A percentile compares a stretch with the other conserved stretches of the same genome.
Conservation (phyloP, 148 eudicot species). For the Fagopyrum homotropicum region DNA sequence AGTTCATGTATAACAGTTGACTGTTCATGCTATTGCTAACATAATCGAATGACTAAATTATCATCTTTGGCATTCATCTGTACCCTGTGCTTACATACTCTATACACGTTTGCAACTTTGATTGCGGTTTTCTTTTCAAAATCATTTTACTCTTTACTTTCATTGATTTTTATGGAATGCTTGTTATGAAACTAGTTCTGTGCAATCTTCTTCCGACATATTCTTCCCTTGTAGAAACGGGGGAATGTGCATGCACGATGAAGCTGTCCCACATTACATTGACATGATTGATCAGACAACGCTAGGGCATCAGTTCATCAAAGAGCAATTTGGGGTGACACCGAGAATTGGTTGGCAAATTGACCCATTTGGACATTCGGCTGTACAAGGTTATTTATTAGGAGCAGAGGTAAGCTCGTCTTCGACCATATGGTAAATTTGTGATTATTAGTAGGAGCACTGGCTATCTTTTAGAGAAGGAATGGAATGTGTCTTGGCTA, state of each 20-base stretch:
- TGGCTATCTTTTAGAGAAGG: not conserved
- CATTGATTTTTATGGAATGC: not conserved
- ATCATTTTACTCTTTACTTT: not conserved
- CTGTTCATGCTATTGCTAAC: not conserved
- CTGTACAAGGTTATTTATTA: conserved; percentile 92
- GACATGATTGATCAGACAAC: conserved; percentile 99
- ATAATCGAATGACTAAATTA: not conserved
- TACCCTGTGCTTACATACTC: not conserved
- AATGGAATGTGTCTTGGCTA: not conserved
- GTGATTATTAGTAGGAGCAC: conserved; percentile 5
- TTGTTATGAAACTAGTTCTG: not conserved
- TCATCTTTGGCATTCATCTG: not conserved
- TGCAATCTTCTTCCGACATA: not conserved
- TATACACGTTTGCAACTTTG: not conserved
- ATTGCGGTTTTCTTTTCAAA: not conserved
- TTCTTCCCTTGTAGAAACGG: conserved; percentile 59
- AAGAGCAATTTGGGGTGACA: conserved; percentile 67
- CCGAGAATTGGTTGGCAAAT: conserved; percentile 99
- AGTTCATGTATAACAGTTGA: conserved; percentile 50
- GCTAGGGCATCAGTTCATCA: conserved; percentile 70
- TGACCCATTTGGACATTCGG: conserved; percentile 99
- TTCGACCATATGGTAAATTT: not conserved
- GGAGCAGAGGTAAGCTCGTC: conserved; percentile 73
- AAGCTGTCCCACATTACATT: conserved; percentile 86
- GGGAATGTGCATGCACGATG: conserved; percentile 96